Base-by-base conservation (phyloP, 163 green algal genomes). In the Coccomyxa subellipsoidea region DNA sequence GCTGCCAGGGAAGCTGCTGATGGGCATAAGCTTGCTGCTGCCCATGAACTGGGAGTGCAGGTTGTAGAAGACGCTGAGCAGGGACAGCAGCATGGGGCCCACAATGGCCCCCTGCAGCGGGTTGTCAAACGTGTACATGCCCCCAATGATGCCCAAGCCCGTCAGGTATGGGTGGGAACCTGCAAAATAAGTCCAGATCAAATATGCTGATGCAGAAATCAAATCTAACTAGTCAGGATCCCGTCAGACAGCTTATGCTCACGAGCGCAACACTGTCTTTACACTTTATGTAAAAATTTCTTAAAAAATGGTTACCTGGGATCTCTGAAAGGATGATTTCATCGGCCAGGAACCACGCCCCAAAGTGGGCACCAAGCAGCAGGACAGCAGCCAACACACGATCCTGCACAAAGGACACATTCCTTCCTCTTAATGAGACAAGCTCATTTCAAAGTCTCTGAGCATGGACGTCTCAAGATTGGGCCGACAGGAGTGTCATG, bases 51-150 rank as follows among this genome's bases (percentile, higher is more conserved):
- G 66, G 66, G 29, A 36, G 66, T 73, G 66, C 66, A 73, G 66
- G 66, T 73, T 73, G 66, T 36, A 73, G 8, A 73, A 73, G 21
- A 73, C 66, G 27, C 66, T 73, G 66, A 73, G 66, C 1, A 77
- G 70, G 18, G 70, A 77, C 31, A 94, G 85, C 53, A 91, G 54
- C 80, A 91, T 93, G 38, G 91, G 91, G 0, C 91, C 91, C 69
- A 92, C 77, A 31, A 93, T 69, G 27, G 82, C 88, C 15, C 89
- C 89, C 71, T 90, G 84, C 69, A 94, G 78, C 15, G 89, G 88
- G 78, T 92, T 93, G 15, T 86, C 82, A 81, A 92, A 94, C 8
- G 84, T 85, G 69, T 83, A 83, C 73, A 91, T 85, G 32, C 66
- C 66, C n/a, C 66, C 66, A 73, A 73, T 36, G n/a, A 94, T 91